Base-by-base conservation (phyloP, 768 basidiomycete species). In the Suillus subluteus region DNA sequence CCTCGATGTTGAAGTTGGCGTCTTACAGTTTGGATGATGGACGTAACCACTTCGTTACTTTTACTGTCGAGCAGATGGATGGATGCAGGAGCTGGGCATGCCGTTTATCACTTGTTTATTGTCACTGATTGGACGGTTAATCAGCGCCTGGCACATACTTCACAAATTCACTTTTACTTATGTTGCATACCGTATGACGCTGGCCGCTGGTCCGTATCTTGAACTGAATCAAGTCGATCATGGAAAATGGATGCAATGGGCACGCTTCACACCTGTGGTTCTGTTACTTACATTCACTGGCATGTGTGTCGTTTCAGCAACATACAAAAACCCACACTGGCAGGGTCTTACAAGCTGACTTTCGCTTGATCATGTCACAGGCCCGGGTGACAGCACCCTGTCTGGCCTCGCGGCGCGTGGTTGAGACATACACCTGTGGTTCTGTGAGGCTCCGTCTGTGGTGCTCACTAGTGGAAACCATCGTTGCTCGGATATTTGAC, bases 1-100 rank as follows among this genome's bases (percentile, higher is more conserved):
- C 71, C 80, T 81, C 80, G 80, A 73, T 75, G 70, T 73, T 74
- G 76, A 71, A 75, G 72, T 75, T 73, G 70, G 74, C 73, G 76
- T 76, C 71, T 74, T 72, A 62, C 65, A 18, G 58, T 63, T 64
- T 35, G 63, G 46, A 63, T 65, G 65, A 66, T 61, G 58, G 58
- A 68, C 73, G 63, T 75, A 61, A 26, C 43, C 48, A 40, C 70
- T 74, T 76, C 69, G 69, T 71, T 61, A 67, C 68, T 71, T 65
- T 68, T 74, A 76, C 67, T 68, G 74, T 78, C 82, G 87, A 86
- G 87, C 72, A 88, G 82, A 88, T 68, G 62, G 71, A 82, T 66
- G 66, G 18, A 70, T 68, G 67, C 86, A 82, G 72, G 80, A 81
- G 79, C 88, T 91, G 89, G 89, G 89, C 89, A 89, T 90, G 88